A percentile compares a stretch with the other conserved stretches of the same genome.
These are phyloP conservation scores for Colletotrichum neosansevieriae DNA, from an alignment of 2,329 filamentous ascomycete genomes.

Conservation along the genomic window DNA sequence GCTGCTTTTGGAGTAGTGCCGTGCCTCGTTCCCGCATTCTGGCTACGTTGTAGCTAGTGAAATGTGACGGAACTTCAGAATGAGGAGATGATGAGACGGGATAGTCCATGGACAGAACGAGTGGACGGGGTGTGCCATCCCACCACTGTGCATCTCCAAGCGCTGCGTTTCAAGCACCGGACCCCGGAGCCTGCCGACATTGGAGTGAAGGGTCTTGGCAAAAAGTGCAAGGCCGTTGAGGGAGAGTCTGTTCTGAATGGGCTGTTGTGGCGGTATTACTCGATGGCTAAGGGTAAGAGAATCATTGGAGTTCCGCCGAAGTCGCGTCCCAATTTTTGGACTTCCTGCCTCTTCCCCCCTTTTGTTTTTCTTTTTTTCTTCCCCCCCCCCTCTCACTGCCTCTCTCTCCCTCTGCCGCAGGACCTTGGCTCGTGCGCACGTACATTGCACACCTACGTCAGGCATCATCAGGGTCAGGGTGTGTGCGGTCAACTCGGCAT, in stretches of 20 bases:
- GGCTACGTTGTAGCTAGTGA: not conserved
- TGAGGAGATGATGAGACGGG: not conserved
- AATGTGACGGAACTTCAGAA: not conserved
- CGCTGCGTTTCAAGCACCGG: conserved; percentile 34
- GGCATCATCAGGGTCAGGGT: conserved; percentile 18
- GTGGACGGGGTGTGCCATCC: conserved; percentile 16
- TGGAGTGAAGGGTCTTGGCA: not conserved
- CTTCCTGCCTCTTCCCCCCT: not conserved
- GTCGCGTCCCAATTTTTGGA: conserved; percentile 1
- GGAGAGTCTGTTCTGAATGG: not conserved
- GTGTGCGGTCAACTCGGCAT: conserved; percentile 10
- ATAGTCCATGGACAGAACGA: conserved; percentile 11
- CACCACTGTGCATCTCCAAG: conserved; percentile 37
- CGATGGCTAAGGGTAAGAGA: conserved; percentile 39
- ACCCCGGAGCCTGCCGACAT: conserved; percentile 35
- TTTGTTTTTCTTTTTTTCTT: not conserved
- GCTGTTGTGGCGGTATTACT: conserved; percentile 25
- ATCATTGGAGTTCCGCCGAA: not conserved
- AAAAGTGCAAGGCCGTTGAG: not conserved
- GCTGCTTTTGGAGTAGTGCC: conserved; percentile 13
- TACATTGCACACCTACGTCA: conserved; percentile 37
- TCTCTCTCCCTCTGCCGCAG: not conserved
- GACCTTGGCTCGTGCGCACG: conserved; percentile 17
- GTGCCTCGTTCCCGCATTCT: conserved; percentile 19
- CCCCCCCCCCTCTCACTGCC: not conserved